These are phyloP conservation scores for Penicillium sp. DNA, from an alignment of 2,329 filamentous ascomycete species.

Conservation along the genomic window DNA sequence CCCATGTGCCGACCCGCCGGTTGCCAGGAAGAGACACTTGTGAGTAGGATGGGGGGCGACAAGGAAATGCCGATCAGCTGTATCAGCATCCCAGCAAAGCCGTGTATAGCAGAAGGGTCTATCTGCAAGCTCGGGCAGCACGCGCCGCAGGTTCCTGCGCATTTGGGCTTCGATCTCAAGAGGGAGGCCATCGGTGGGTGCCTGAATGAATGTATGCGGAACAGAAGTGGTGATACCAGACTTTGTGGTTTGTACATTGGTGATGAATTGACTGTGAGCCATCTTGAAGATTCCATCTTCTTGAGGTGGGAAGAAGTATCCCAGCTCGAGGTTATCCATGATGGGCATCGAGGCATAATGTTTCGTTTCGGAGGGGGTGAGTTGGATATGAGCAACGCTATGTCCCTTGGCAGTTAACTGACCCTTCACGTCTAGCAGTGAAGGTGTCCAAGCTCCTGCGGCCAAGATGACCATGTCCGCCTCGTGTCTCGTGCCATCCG, in stretches of 20 bases:
- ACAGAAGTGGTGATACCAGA: slow-evolving; percentile 5
- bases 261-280: slow-evolving; percentile 11
- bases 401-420: slow-evolving; percentile 17
- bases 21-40: slow-evolving; percentile 1
- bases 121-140: slow-evolving; percentile 11
- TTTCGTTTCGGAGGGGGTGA: slow-evolving; percentile 9
- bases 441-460: slow-evolving; percentile 16
- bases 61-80: slow-evolving; percentile 10
- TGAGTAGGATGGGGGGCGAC: slow-evolving; percentile 6
- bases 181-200: slow-evolving; percentile 9
- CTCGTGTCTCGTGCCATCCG: slow-evolving; percentile 10
- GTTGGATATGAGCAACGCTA: slow-evolving; percentile 18
- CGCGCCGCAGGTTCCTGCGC: slow-evolving; percentile 5
- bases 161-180: slow-evolving; percentile 8
- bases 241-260: slow-evolving; percentile 1
- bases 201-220: slow-evolving; percentile 8
- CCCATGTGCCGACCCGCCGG: slow-evolving; percentile 7
- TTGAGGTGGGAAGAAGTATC: slow-evolving; percentile 13
- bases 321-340: slow-evolving; percentile 15
- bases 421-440: slow-evolving; percentile 12
- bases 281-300: slow-evolving; percentile 11
- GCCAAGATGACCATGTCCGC: slow-evolving; percentile 17
- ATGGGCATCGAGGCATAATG: slow-evolving; percentile 16
- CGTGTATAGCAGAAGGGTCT: slow-evolving; percentile 9
- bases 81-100: slow-evolving; percentile 14